Percentiles rank a stretch among this genome's conserved stretches.
phyloP scores from a whole-genome alignment of 345 rosid species.

The Hibiscus syriacus region DNA sequence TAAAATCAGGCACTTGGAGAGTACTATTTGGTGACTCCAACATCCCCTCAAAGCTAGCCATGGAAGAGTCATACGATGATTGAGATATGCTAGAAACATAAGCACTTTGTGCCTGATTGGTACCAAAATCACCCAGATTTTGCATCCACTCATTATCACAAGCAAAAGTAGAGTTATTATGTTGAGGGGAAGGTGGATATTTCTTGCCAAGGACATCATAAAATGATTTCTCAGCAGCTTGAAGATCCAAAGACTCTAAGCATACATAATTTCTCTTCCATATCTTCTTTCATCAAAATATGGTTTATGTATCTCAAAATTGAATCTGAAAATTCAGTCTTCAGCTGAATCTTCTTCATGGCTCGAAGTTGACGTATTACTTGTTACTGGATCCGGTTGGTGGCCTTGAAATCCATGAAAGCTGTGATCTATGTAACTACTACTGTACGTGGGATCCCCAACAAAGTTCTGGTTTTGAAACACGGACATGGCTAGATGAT shows the following conservation, averaged over 20 bases:
- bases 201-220: constrained; percentile 84
- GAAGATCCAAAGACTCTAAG: constrained; percentile 78
- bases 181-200: constrained; percentile 83
- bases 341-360: constrained; percentile 47
- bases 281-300: constrained; percentile 88
- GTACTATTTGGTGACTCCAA: constrained; percentile 11
- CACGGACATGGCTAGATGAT: not conserved
- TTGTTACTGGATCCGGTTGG: constrained; percentile 17
- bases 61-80: constrained; percentile 43
- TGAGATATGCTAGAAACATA: constrained; percentile 28
- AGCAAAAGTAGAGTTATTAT: constrained; percentile 10
- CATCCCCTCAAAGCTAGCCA: constrained; percentile 3
- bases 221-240: constrained; percentile 83
- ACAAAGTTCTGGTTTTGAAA: constrained; percentile 34
- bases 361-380: constrained; percentile 5
- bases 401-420: constrained; percentile 27
- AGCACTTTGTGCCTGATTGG: constrained; percentile 20
- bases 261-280: constrained; percentile 69
- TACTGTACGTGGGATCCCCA: constrained; percentile 29
- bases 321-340: constrained; percentile 81
- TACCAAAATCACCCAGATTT: constrained; percentile 25
- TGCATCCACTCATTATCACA: constrained; percentile 13
- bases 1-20: constrained; percentile 30
- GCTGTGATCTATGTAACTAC: constrained; percentile 15
- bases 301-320: constrained; percentile 72